Conservation (phyloP, 805 yeast genomes). For the Wickerhamiella nectarea region DNA sequence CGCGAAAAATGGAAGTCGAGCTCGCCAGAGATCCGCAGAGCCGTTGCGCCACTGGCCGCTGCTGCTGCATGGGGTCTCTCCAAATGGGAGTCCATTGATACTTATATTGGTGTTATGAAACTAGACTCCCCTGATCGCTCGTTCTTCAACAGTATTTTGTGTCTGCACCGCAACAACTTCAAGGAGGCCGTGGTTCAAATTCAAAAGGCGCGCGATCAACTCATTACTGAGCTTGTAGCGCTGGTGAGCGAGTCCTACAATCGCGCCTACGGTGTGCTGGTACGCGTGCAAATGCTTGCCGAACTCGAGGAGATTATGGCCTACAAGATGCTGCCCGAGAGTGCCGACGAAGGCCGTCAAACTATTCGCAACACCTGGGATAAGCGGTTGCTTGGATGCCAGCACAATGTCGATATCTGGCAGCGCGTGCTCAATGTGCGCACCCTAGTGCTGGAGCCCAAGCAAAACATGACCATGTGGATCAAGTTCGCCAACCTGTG, state of each 20-base stretch:
- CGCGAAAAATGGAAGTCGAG: constrained; percentile 72
- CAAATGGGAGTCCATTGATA: constrained; percentile 93
- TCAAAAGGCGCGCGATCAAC: constrained; percentile 67
- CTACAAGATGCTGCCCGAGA: constrained; percentile 73
- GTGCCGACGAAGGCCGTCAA: constrained; percentile 55
- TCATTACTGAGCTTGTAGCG: constrained; percentile 89
- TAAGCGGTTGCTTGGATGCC: constrained; percentile 82
- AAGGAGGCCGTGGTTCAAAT: constrained; percentile 70
- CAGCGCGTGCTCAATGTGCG: constrained; percentile 87
- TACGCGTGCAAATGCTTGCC: constrained; percentile 92
- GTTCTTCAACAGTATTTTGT: constrained; percentile 81
- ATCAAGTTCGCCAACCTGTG: constrained; percentile 94
- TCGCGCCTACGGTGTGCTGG: constrained; percentile 93
- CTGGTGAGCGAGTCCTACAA: constrained; percentile 90
- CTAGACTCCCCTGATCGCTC: constrained; percentile 88
- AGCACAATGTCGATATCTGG: constrained; percentile 97
- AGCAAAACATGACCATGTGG: constrained; percentile 96
- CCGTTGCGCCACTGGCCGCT: constrained; percentile 94
- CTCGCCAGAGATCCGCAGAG: constrained; percentile 56
- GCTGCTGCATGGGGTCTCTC: constrained; percentile 98
- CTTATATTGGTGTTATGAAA: constrained; percentile 80
- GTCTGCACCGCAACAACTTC: constrained; percentile 75
- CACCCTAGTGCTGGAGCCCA: constrained; percentile 84
- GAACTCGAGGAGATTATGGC: constrained; percentile 90
- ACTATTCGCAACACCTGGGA: constrained; percentile 88